Evolutionary conservation across 1,284 basidiomycete genomes (phyloP), one percentile per base, ranked within the genome.

Genomic region (Bondarzewia mesenterica): DNA sequence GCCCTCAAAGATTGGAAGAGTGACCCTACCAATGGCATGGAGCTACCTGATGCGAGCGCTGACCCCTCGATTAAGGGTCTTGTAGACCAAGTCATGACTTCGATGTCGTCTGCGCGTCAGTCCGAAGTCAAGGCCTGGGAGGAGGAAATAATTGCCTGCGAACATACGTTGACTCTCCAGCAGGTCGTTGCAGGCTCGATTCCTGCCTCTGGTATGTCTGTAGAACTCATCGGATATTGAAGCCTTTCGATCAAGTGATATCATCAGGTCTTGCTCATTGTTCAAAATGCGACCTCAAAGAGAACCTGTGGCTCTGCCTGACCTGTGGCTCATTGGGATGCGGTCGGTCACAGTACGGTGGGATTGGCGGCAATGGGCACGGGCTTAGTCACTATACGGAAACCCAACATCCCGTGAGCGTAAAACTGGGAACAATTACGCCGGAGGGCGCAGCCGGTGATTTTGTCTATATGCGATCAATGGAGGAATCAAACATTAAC

Each of bases 61-160:
- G 63, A 73, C 42, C 58, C 68, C 0, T 53, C 84, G 77, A 69
- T 82, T 44, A 71, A 78, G 48, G 60, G 70, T 0, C 70, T 93
- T 8, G 71, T 83, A 4, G 72, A 81, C n/a, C 82, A 78, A 0
- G 75, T 96, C 49, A 85, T 96, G 80, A 72, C 75, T 2, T 84
- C 92, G 1, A 72, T 93, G 57, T 92, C 92, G 0, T 95, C 93
- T 0, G 86, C 91, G 0, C 88, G 93, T 47, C 88, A 93, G 60
- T 90, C 85, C 1, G 93, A 98, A 61, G 90, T 99, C 50, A 89
- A 97, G 66, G 90, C 94, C 2, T 99, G 96, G 95, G 92, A 96
- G 61, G 93, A 98, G 65, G 95, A 98, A 61, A 86, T 97, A 26
- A 61, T 75, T 0, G 67, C 89, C 3, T 99, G 95, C 71, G 83